These are phyloP conservation scores for Capsicum rhomboideum DNA, from an alignment of 257 asterid species.

Conservation along the genomic window DNA sequence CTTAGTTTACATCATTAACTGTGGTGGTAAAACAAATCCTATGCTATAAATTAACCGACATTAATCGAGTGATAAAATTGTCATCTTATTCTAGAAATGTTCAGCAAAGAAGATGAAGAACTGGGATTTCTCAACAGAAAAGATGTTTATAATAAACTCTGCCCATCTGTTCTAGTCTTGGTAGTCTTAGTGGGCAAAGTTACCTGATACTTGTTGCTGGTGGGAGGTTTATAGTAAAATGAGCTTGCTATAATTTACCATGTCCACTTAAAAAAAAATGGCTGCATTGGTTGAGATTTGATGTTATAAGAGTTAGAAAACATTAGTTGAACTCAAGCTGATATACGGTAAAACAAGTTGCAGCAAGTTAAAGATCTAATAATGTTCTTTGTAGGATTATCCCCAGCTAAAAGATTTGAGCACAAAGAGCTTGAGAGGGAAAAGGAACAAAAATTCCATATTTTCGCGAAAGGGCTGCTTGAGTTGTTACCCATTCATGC, in stretches of 20 bases:
- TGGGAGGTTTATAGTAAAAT: background rate
- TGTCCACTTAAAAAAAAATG: background rate
- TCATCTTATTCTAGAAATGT: background rate
- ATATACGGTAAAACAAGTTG: background rate
- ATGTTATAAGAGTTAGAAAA: background rate
- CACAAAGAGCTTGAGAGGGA: conserved; percentile 11
- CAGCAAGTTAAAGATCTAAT: background rate
- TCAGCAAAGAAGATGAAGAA: background rate
- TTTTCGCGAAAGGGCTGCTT: conserved; percentile 21
- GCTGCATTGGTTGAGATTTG: background rate
- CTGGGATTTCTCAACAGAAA: background rate
- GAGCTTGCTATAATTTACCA: background rate
- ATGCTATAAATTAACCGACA: background rate
- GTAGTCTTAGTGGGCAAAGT: too few species aligned
- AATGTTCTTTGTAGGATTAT: conserved; percentile 22
- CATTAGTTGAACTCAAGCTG: background rate
- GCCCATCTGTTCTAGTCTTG: too few species aligned
- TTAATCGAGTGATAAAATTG: background rate
- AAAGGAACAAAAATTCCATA: conserved; percentile 1
- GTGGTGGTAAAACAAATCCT: background rate
- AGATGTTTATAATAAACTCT: background rate
- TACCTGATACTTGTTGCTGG: too few species aligned
- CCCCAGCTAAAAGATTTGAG: conserved; percentile 3
- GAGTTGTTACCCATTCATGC: conserved; percentile 11
- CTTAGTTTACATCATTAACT: background rate